Percentiles rank a stretch among this genome's conserved stretches.
Evolutionary conservation across 345 rosid genomes (phyloP).

Genomic region (Cochlearia excelsa): DNA sequence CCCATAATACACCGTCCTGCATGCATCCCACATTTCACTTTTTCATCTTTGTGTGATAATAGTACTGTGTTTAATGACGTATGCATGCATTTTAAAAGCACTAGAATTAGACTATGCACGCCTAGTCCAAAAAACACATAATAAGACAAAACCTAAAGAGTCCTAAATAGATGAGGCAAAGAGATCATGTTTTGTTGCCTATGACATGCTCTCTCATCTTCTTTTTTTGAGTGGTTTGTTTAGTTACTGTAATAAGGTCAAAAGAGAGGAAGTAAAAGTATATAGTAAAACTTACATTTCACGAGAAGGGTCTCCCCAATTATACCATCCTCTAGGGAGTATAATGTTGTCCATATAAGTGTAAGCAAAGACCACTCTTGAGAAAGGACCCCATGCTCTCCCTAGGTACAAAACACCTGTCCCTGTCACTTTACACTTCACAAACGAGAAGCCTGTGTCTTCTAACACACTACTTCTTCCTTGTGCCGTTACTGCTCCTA

Average conservation of each 20-base stretch:
- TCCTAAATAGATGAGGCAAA: constrained; percentile 22
- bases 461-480: constrained; percentile 71
- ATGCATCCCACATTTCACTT: constrained; percentile 4
- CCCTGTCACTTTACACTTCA: constrained; percentile 92
- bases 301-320: constrained; percentile 94
- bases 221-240: too few relatives aligned
- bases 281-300: constrained; percentile 79
- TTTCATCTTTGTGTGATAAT: neutral
- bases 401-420: constrained; percentile 92
- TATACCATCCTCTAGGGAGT: constrained; percentile 91
- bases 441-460: constrained; percentile 97
- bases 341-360: constrained; percentile 94
- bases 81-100: constrained; percentile 8
- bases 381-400: constrained; percentile 98
- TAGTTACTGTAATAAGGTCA: too few relatives aligned
- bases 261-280: too few relatives aligned
- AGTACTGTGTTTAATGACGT: too few relatives aligned
- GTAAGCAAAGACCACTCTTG: constrained; percentile 92
- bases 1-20: constrained; percentile 97
- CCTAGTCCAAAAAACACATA: too few relatives aligned
- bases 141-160: too few relatives aligned
- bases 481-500: constrained; percentile 85
- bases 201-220: too few relatives aligned
- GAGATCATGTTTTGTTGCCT: constrained; percentile 18
- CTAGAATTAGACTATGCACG: constrained; percentile 27